Evolutionary conservation across 352 stramenopile genomes (phyloP).

Genomic region (Phytopythium montanum): DNA sequence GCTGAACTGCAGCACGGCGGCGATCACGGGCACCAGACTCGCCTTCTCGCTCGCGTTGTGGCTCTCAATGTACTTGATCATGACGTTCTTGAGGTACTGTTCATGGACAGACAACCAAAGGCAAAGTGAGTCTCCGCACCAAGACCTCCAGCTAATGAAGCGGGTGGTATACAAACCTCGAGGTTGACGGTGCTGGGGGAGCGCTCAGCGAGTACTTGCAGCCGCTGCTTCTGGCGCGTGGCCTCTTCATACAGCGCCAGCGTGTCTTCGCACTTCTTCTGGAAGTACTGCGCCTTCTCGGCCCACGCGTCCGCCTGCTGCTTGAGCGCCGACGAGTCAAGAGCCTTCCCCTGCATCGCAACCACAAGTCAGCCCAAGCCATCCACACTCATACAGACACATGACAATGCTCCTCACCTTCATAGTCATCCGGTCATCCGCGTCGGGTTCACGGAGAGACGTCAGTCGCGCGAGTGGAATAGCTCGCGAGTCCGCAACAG

Average conservation of each 20-base stretch:
- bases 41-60: slow-evolving; percentile 72
- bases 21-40: slow-evolving; percentile 75
- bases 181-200: slow-evolving; percentile 51
- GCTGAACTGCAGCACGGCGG: slow-evolving; percentile 69
- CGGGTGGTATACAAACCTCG: slow-evolving; percentile 40
- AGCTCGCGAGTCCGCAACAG: slow-evolving; percentile 37
- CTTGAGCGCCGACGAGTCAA: slow-evolving; percentile 35
- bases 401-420: neutral
- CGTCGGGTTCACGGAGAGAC: slow-evolving; percentile 2
- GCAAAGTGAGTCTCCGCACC: neutral
- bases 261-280: slow-evolving; percentile 56
- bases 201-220: slow-evolving; percentile 42
- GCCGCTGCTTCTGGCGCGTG: slow-evolving; percentile 51
- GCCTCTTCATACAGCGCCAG: slow-evolving; percentile 41
- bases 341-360: neutral
- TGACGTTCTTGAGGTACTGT: slow-evolving; percentile 83
- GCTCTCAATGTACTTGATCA: slow-evolving; percentile 84
- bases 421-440: neutral
- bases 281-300: slow-evolving; percentile 31
- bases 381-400: neutral
- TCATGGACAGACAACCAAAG: neutral
- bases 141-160: slow-evolving; percentile 5
- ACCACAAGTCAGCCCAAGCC: neutral
- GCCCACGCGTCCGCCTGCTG: slow-evolving; percentile 42
- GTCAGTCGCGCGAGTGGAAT: slow-evolving; percentile 34